Base-by-base conservation (phyloP, 106 monocot species). In the Dendrobium huoshanense region DNA sequence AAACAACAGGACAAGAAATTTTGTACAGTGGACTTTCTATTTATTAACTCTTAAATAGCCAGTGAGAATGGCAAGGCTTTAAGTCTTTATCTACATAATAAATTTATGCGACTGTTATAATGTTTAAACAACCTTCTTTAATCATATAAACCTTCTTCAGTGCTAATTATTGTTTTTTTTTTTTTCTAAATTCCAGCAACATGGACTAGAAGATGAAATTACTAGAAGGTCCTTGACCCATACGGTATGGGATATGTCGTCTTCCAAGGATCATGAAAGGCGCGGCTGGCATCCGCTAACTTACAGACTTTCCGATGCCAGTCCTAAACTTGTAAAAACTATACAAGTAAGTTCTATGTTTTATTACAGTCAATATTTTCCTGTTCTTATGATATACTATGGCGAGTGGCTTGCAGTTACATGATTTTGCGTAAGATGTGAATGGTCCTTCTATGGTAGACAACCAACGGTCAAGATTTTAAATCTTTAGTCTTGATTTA, bases 201-300 rank as follows among this genome's bases (percentile, higher is more conserved):
- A 84, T 75, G 91, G 89, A 49, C 89, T 93, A 70, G 95, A 99
- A 83, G 91, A 81, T 42, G 92, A 99, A 79, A 89, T 99, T 76
- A 99, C 85, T 47, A 82, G 91, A 80, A 91, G 98, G 84, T 83
- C 88, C 20, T 79, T 99, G 81, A 99, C 95, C 4, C 95, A 99
- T 86, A 88, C 84, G 72, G 75, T 88, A 67, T 99, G 95, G 98
- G 98, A 95, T 78, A 81, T 92, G 82, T 91, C 95, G 68, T 82
- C 94, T 5, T 86, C 92, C 33, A 93, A 83, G 86, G 91, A 89
- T 37, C 91, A 74, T 76, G 82, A 91, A 91, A 89, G 98, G 72
- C 89, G 88, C 29, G 93, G 95, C 19, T 99, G 95, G 98, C 98
- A 99, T 90, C 95, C 98, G 24, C 83, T 93, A 67, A 99, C 93